Evolutionary conservation across 2,329 filamentous ascomycete species (phyloP), one percentile per base, ranked within the genome.

Genomic region (Microdochium bolleyi): DNA sequence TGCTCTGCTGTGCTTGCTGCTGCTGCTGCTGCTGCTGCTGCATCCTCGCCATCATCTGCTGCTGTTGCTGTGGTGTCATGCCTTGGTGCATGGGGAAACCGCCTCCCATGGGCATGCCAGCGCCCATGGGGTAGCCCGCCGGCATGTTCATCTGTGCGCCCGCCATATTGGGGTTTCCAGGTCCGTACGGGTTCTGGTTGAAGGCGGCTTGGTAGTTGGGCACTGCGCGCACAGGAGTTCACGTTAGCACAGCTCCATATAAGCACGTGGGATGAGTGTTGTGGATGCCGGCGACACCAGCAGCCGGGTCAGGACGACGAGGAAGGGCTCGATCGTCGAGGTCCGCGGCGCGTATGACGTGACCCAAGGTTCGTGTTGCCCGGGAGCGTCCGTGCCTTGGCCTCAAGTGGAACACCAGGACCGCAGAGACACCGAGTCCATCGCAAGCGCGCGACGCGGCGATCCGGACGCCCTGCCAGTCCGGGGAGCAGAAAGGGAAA

Each of bases 151-250:
- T 71, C 58, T 80, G 79, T 9, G 74, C 74, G 46, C 70, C 71
- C 57, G 73, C 72, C 37, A 77, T 70, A 49, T 73, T 70, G 21
- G 77, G 72, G 61, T 79, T 69, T 58, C 75, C 73, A 60, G 76
- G 68, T 55, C 77, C 79, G 61, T 84, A 85, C 4, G 80, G 76
- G 34, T 78, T 76, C 60, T 71, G 74, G 24, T 78, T 75, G 58
- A 80, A 85, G 51, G 82, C 79, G 41, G 79, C 71, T 57, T 82
- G 82, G 57, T 78, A 83, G 49, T 66, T 63, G 59, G 77, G 67
- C 74, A 83, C 80, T 82, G 64, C 54, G 54, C 56, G 56, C 49
- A 52, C 52, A 58, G 61, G 60, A 57, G 59, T 60, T 54, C 67
- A 70, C 59, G 64, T 61, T 58, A 63, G 57, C 51, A 58, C 54